Percentiles rank a stretch among this genome's conserved stretches.
These are phyloP conservation scores for Nannochloropsis oceanica DNA, from an alignment of 108 stramenopile species.

Conservation along the genomic window DNA sequence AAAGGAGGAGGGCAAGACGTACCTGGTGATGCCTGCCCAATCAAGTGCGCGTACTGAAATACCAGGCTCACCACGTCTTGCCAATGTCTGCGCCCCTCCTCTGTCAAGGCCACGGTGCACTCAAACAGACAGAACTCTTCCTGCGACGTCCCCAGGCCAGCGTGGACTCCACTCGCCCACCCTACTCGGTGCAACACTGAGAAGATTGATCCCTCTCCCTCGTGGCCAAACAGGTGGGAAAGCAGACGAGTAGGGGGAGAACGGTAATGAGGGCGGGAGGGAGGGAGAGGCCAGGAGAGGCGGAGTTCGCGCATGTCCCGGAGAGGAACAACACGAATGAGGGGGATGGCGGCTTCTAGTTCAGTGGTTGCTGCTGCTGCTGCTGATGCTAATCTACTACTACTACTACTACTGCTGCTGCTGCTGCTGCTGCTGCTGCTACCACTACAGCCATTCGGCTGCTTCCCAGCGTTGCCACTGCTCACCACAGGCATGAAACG, in stretches of 20 bases:
- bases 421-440: not conserved
- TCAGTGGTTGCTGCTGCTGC: not conserved
- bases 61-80: conserved; percentile 9
- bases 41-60: conserved; percentile 2
- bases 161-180: conserved; percentile 51
- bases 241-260: conserved; percentile 18
- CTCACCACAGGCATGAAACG: not conserved
- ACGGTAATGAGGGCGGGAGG: not conserved
- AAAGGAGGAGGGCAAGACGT: not conserved
- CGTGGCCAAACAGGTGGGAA: conserved; percentile 57
- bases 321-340: not conserved
- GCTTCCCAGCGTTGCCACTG: not conserved
- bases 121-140: conserved; percentile 21
- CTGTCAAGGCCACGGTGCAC: conserved; percentile 6
- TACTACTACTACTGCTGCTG: not conserved
- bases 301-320: not conserved
- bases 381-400: not conserved
- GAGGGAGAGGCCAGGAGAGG: conserved; percentile 9
- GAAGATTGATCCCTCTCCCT: conserved; percentile 49
- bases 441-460: not conserved
- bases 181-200: conserved; percentile 58
- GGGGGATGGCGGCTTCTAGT: not conserved
- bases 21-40: not conserved
- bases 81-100: conserved; percentile 6
- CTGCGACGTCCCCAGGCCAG: conserved; percentile 43